These are phyloP conservation scores for Chrysochromulina parva DNA, from an alignment of 78 protist genomes.

Conservation along the genomic window DNA sequence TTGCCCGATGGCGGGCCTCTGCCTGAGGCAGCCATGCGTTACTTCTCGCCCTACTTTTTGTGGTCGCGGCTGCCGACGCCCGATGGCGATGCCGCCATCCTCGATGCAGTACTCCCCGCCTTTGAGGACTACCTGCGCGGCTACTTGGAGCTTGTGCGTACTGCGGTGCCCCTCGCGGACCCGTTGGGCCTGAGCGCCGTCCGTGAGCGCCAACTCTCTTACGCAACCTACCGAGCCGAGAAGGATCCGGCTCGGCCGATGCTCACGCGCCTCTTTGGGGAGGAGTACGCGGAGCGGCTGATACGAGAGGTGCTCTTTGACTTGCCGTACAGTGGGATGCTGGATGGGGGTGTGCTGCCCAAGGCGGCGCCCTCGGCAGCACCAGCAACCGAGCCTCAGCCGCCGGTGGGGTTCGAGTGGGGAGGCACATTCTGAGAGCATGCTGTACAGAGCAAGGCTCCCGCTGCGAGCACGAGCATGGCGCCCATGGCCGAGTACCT, in stretches of 20 bases:
- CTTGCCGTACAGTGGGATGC: neutral
- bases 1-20: neutral
- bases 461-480: no score
- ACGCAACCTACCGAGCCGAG: neutral
- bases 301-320: neutral
- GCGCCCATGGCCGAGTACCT: no score
- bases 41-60: neutral
- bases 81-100: neutral
- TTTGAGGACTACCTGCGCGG: neutral
- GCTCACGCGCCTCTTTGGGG: neutral
- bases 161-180: neutral
- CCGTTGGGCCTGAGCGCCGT: neutral
- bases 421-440: no score
- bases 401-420: no score
- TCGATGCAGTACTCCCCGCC: neutral
- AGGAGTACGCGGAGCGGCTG: neutral
- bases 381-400: no score
- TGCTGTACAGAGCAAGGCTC: no score
- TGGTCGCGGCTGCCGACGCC: neutral
- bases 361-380: no score
- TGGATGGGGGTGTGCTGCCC: no score
- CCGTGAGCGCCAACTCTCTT: neutral
- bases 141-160: neutral
- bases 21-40: neutral
- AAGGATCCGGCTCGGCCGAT: neutral